These are phyloP conservation scores for Epicoccum nigrum DNA, from an alignment of 2,329 filamentous ascomycete species.

Conservation along the genomic window DNA sequence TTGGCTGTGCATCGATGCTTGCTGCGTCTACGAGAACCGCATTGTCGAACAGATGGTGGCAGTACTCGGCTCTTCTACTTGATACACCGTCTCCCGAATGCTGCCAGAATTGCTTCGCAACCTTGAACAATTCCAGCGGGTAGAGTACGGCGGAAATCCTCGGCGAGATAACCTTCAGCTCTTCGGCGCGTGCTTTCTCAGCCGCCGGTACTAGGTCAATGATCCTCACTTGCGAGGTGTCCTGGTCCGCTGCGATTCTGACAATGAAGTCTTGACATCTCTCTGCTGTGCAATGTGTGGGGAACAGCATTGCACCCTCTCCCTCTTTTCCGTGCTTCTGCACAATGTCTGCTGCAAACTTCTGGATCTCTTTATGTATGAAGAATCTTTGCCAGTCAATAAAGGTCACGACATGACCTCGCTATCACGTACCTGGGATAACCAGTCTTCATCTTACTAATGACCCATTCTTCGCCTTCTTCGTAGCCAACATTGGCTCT, in stretches of 20 bases:
- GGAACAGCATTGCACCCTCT: conserved; percentile 81
- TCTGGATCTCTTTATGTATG: conserved; percentile 81
- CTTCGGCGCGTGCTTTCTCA: conserved; percentile 57
- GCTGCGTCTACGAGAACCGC: conserved; percentile 65
- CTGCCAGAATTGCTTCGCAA: conserved; percentile 97
- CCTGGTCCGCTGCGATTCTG: conserved; percentile 61
- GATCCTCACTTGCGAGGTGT: conserved; percentile 58
- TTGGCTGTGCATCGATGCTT: conserved; percentile 39
- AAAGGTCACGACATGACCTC: background rate
- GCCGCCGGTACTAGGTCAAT: conserved; percentile 69
- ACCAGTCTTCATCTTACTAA: conserved; percentile 82
- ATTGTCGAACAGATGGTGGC: conserved; percentile 74
- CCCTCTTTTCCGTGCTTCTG: conserved; percentile 65
- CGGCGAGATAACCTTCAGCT: conserved; percentile 52
- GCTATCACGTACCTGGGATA: conserved; percentile 73
- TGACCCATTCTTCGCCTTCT: conserved; percentile 87
- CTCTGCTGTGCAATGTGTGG: conserved; percentile 70
- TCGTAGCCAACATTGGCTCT: conserved; percentile 89
- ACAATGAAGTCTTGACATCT: conserved; percentile 77
- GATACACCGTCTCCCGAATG: conserved; percentile 93
- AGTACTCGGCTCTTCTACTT: conserved; percentile 90
- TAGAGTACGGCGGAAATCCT: conserved; percentile 67
- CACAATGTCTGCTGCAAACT: conserved; percentile 72
- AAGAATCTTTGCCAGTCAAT: conserved; percentile 71
- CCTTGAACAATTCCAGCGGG: conserved; percentile 66